Conservation (phyloP, 179 eudicot genomes). For the Kewa caespitosa region DNA sequence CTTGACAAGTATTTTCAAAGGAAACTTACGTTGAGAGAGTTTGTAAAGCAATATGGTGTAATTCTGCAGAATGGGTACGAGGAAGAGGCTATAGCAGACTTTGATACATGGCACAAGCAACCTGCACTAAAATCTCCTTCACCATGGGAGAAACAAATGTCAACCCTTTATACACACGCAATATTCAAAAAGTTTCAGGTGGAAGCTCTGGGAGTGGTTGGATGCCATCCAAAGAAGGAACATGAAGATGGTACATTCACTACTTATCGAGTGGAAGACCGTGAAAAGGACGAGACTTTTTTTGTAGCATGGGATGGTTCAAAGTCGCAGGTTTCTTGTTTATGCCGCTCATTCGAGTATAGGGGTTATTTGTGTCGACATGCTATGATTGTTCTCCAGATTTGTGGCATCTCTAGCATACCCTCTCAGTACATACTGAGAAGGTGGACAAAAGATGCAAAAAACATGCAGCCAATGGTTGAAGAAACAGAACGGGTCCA, state of each 20-base stretch:
- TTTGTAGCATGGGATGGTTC: constrained; percentile 45
- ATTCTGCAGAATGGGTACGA: constrained; percentile 47
- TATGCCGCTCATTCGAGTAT: constrained; percentile 47
- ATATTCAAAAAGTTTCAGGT: constrained; percentile 50
- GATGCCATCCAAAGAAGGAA: constrained; percentile 48
- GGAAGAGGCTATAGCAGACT: constrained; percentile 51
- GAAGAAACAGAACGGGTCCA: constrained; percentile 34
- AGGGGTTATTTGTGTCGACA: constrained; percentile 50
- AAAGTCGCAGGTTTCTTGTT: constrained; percentile 46
- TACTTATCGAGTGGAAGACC: constrained; percentile 46
- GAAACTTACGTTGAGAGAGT: constrained; percentile 44
- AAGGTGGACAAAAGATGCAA: constrained; percentile 53
- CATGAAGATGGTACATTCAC: constrained; percentile 26
- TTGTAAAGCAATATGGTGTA: constrained; percentile 46
- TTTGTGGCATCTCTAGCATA: constrained; percentile 44
- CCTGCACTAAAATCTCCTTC: constrained; percentile 52
- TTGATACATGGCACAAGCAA: constrained; percentile 48
- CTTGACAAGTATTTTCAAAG: constrained; percentile 49
- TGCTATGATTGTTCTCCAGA: constrained; percentile 51
- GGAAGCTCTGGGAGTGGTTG: constrained; percentile 49
- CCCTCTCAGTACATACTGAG: constrained; percentile 43
- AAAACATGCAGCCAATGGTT: constrained; percentile 32
- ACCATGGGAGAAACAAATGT: constrained; percentile 54
- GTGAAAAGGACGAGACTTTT: constrained; percentile 48
- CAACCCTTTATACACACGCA: constrained; percentile 44